Conservation (phyloP, 345 rosid genomes). For the Hevea brasiliensis region DNA sequence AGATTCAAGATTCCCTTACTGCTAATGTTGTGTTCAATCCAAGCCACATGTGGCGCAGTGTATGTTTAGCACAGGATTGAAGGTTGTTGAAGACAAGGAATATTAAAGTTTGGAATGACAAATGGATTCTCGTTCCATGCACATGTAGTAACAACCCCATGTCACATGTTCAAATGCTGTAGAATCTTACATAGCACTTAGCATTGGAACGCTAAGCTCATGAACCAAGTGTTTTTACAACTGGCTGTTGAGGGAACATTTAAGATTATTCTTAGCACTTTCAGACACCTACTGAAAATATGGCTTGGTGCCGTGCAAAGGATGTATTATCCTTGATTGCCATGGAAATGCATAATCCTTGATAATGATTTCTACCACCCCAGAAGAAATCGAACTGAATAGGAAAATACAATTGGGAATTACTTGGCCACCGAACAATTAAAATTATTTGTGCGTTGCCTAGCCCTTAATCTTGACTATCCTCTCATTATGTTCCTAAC, state of each 20-base stretch:
- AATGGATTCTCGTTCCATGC: background rate
- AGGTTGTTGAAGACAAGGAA: background rate
- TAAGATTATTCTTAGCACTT: background rate
- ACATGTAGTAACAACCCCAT: background rate
- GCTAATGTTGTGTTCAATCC: background rate
- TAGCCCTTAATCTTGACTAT: background rate
- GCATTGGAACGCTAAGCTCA: background rate
- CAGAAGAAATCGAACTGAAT: no score
- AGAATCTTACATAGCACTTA: background rate
- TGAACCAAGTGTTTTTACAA: background rate
- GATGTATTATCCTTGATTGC: background rate
- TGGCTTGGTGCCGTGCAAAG: background rate
- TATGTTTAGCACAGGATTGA: background rate
- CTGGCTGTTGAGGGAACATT: background rate
- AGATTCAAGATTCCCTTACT: background rate
- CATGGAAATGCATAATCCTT: background rate
- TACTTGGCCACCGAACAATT: background rate
- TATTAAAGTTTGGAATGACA: background rate
- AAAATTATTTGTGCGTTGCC: background rate
- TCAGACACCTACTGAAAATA: background rate
- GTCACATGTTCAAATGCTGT: background rate
- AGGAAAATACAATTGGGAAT: no score
- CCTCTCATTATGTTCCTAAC: conserved; percentile 3
- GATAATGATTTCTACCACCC: background rate
- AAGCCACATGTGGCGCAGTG: background rate